These are phyloP conservation scores for Ophiostoma pallidulum DNA, from an alignment of 2,329 filamentous ascomycete genomes.

Conservation along the genomic window DNA sequence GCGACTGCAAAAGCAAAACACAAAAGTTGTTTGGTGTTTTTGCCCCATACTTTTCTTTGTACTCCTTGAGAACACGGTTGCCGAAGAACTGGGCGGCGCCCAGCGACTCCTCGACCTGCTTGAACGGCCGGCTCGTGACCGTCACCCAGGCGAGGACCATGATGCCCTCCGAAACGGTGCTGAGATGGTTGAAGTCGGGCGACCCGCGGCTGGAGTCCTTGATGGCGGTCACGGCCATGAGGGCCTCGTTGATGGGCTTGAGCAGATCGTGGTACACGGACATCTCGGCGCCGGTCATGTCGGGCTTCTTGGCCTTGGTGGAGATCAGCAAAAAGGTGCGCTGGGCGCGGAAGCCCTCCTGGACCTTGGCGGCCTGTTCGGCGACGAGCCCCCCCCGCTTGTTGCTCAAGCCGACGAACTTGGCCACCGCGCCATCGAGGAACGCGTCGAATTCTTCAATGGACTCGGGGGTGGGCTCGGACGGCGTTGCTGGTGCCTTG, in stretches of 20 bases:
- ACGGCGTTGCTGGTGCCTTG: conserved; percentile 23
- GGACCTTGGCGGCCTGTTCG: conserved; percentile 57
- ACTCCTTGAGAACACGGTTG: conserved; percentile 84
- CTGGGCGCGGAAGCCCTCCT: conserved; percentile 68
- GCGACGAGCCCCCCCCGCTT: conserved; percentile 68
- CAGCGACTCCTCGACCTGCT: conserved; percentile 75
- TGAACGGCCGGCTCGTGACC: conserved; percentile 70
- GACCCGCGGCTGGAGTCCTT: conserved; percentile 73
- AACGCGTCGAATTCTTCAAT: conserved; percentile 82
- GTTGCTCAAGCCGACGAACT: conserved; percentile 69
- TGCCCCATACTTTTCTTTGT: conserved; percentile 61
- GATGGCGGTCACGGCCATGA: conserved; percentile 69
- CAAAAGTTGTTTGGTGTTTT: no score
- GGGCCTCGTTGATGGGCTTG: conserved; percentile 75
- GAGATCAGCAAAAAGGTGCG: conserved; percentile 80
- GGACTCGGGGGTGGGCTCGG: conserved; percentile 60
- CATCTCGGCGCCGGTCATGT: conserved; percentile 51
- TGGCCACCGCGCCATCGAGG: conserved; percentile 62
- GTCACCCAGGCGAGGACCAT: conserved; percentile 86
- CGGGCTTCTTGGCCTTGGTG: conserved; percentile 87
- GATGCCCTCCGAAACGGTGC: conserved; percentile 82
- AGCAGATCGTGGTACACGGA: conserved; percentile 65
- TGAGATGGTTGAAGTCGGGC: conserved; percentile 69
- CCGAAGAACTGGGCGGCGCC: conserved; percentile 87
- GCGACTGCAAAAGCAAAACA: no score